phyloP scores from a whole-genome alignment of 495 filamentous ascomycete genomes.

The Aspergillus campestris region DNA sequence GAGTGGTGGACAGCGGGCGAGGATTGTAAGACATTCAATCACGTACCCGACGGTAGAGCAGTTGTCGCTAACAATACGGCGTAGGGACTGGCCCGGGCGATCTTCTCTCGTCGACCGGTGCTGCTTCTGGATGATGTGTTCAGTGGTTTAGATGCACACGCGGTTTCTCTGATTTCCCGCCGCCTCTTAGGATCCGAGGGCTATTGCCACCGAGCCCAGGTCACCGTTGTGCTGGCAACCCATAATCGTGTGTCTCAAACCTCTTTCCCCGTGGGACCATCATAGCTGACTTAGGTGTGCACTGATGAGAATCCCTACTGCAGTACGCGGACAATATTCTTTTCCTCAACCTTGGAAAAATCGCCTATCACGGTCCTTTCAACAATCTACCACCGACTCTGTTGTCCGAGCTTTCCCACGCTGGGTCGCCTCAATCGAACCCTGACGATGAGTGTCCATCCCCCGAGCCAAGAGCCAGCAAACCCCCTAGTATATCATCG shows the following conservation, averaged over 20 bases:
- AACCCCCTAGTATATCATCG: neutral
- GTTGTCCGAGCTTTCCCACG: neutral
- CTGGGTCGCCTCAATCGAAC: too few species aligned
- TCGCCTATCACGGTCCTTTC: constrained; percentile 8
- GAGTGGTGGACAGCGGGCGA: constrained; percentile 27
- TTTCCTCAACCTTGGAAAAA: constrained; percentile 8
- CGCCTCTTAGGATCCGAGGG: constrained; percentile 5
- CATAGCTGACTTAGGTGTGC: neutral
- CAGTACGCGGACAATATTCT: constrained; percentile 10
- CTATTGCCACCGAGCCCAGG: neutral
- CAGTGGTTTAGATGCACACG: constrained; percentile 20
- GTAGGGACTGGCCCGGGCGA: neutral
- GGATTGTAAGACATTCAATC: neutral
- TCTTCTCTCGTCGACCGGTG: constrained; percentile 11
- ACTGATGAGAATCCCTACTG: constrained; percentile 6
- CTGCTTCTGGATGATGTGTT: constrained; percentile 33
- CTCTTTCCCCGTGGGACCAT: too few species aligned
- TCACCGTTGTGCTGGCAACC: constrained; percentile 1
- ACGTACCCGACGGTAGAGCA: too few species aligned
- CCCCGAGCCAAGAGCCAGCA: neutral
- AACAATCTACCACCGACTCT: neutral
- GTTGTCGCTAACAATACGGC: neutral
- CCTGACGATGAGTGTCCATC: too few species aligned
- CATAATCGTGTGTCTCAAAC: neutral
- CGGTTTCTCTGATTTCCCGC: neutral